Evolutionary conservation across 345 rosid species (phyloP).

Genomic region (Capsella bursapastoris): DNA sequence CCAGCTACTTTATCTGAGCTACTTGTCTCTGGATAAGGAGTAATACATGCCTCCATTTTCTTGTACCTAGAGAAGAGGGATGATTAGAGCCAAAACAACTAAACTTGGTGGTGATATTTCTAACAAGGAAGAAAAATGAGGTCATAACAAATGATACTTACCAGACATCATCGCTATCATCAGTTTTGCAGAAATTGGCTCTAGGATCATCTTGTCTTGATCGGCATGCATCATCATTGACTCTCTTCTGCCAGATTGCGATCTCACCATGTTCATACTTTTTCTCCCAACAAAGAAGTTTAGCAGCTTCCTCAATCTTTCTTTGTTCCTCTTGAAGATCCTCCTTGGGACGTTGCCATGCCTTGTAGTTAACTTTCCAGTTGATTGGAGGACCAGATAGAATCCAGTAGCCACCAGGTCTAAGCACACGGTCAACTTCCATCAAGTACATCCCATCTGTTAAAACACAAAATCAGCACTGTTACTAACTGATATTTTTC

Average conservation of each 20-base stretch:
- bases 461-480: conserved; percentile 26
- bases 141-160: conserved; percentile 43
- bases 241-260: conserved; percentile 92
- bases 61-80: conserved; percentile 65
- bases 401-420: conserved; percentile 99
- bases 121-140: neutral
- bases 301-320: conserved; percentile 85
- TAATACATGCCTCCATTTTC: conserved; percentile 87
- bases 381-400: conserved; percentile 98
- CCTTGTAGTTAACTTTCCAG: conserved; percentile 81
- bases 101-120: neutral
- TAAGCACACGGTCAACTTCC: conserved; percentile 98
- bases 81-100: conserved; percentile 16
- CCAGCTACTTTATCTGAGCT: conserved; percentile 68
- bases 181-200: conserved; percentile 72
- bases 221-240: conserved; percentile 65
- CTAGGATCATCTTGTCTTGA: conserved; percentile 65
- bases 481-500: neutral
- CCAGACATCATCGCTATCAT: conserved; percentile 86
- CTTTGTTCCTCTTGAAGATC: conserved; percentile 90
- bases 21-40: conserved; percentile 77
- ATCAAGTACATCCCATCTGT: conserved; percentile 89
- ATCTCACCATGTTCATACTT: conserved; percentile 87
- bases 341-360: conserved; percentile 96
- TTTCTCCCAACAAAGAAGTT: conserved; percentile 97